Evolutionary conservation across 768 basidiomycete genomes (phyloP).

Genomic region (Mycena crocata): DNA sequence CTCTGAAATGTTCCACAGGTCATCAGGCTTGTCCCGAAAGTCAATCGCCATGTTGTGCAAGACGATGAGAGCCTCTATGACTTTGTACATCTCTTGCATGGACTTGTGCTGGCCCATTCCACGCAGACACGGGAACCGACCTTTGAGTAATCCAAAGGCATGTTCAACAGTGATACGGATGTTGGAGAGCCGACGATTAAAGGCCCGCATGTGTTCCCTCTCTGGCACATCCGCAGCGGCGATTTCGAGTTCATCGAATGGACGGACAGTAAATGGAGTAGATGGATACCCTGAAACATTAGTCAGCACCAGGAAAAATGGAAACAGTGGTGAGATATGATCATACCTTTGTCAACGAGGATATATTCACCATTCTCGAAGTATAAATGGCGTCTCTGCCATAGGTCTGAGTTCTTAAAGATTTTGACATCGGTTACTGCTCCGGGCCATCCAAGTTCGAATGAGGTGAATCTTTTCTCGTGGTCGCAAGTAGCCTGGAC

Average conservation of each 20-base stretch:
- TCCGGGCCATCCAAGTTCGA: conserved; percentile 39
- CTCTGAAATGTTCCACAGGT: conserved; percentile 4
- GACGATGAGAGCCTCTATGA: conserved; percentile 37
- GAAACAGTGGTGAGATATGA: not conserved
- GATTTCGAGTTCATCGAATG: conserved; percentile 40
- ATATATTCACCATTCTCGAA: conserved; percentile 36
- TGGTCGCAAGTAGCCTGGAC: conserved; percentile 34
- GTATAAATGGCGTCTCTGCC: conserved; percentile 31
- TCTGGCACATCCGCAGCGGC: not conserved
- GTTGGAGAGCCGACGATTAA: conserved; percentile 35
- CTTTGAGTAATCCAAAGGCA: conserved; percentile 45
- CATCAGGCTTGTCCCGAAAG: conserved; percentile 31
- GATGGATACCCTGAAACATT: conserved; percentile 38
- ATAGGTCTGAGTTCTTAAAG: conserved; percentile 34
- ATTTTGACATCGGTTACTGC: conserved; percentile 34
- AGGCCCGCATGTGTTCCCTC: conserved; percentile 27
- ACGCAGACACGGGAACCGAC: conserved; percentile 37
- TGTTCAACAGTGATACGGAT: conserved; percentile 42
- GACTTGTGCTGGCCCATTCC: conserved; percentile 28
- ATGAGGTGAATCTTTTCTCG: conserved; percentile 33
- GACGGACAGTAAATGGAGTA: conserved; percentile 36
- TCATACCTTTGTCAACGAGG: conserved; percentile 38
- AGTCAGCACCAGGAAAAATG: not conserved
- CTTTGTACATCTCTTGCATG: conserved; percentile 34
- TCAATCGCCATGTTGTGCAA: conserved; percentile 41